Percentiles rank a stretch among this genome's conserved stretches.
Evolutionary conservation across 2,329 filamentous ascomycete species (phyloP).

Genomic region (Fonsecaea pedrosoi): DNA sequence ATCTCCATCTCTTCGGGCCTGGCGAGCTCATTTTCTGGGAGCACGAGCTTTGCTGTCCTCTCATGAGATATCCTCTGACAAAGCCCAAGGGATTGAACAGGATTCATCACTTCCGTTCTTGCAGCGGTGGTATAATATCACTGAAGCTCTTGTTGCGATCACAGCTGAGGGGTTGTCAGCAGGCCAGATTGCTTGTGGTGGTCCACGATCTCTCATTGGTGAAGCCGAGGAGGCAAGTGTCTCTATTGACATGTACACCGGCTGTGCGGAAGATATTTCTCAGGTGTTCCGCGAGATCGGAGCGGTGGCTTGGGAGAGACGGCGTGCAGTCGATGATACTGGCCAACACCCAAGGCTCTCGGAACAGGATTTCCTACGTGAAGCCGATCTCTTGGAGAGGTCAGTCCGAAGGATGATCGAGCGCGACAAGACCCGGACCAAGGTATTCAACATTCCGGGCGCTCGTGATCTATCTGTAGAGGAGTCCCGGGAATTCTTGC

Average conservation of each 20-base stretch:
- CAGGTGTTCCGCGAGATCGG: slow-evolving; percentile 22
- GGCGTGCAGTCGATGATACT: background rate
- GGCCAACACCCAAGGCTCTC: slow-evolving; percentile 16
- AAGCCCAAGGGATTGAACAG: slow-evolving; percentile 35
- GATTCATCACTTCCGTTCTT: background rate
- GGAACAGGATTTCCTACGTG: slow-evolving; percentile 17
- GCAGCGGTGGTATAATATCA: slow-evolving; percentile 41
- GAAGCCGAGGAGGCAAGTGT: background rate
- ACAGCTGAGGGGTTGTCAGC: slow-evolving; percentile 15
- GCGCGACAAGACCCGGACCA: slow-evolving; percentile 24
- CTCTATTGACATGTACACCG: slow-evolving; percentile 24
- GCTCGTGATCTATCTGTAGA: slow-evolving; percentile 6
- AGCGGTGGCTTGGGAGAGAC: slow-evolving; percentile 22
- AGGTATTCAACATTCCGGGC: slow-evolving; percentile 44
- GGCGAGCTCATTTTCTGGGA: slow-evolving; percentile 53
- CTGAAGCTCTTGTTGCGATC: slow-evolving; percentile 23
- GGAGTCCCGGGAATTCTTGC: slow-evolving; percentile 46
- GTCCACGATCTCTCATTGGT: background rate
- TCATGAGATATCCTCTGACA: background rate
- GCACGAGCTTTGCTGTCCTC: slow-evolving; percentile 48
- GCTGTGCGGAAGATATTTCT: slow-evolving; percentile 20
- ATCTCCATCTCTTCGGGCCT: slow-evolving; percentile 48
- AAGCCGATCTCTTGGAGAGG: slow-evolving; percentile 46
- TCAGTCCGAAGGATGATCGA: slow-evolving; percentile 38
- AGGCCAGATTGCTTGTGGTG: background rate